phyloP scores from a whole-genome alignment of 2,329 filamentous ascomycete genomes.

The Madurella mycetomatis region DNA sequence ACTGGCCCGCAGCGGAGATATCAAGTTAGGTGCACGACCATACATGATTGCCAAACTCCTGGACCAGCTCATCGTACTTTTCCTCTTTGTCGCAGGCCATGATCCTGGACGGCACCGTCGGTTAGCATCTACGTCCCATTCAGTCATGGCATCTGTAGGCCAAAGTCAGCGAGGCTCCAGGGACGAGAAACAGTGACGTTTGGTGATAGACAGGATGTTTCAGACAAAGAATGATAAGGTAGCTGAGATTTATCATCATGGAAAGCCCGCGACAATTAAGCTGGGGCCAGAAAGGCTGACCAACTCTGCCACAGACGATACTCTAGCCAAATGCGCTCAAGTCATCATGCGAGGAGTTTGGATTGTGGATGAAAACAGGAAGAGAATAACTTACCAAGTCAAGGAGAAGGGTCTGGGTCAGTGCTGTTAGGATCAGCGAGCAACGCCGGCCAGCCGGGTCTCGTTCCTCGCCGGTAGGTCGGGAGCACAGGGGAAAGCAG shows the following conservation, averaged over 20 bases:
- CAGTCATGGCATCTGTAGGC: conserved; percentile 7
- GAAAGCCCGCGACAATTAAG: conserved; percentile 59
- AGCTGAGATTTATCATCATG: conserved; percentile 99
- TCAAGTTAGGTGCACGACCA: conserved; percentile 34
- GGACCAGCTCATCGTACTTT: conserved; percentile 72
- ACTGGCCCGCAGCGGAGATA: conserved; percentile 30
- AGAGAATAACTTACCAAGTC: conserved; percentile 24
- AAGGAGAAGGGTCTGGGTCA: conserved; percentile 7
- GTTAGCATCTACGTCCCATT: conserved; percentile 15
- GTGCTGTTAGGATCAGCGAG: background rate
- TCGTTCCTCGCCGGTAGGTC: background rate
- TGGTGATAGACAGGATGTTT: conserved; percentile 38
- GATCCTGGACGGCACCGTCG: conserved; percentile 56
- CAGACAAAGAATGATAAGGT: conserved; percentile 89
- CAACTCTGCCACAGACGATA: conserved; percentile 63
- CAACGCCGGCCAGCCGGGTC: background rate
- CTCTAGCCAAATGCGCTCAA: conserved; percentile 99
- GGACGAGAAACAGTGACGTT: conserved; percentile 19
- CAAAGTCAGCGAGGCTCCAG: conserved; percentile 18
- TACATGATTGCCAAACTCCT: conserved; percentile 87
- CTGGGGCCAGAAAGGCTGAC: conserved; percentile 72
- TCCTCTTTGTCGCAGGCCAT: conserved; percentile 92
- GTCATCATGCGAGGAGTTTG: conserved; percentile 73
- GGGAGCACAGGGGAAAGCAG: background rate
- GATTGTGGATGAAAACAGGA: conserved; percentile 24